Evolutionary conservation across 805 yeast species (phyloP), one percentile per base, ranked within the genome.

Genomic region (Candida loeiensis): DNA sequence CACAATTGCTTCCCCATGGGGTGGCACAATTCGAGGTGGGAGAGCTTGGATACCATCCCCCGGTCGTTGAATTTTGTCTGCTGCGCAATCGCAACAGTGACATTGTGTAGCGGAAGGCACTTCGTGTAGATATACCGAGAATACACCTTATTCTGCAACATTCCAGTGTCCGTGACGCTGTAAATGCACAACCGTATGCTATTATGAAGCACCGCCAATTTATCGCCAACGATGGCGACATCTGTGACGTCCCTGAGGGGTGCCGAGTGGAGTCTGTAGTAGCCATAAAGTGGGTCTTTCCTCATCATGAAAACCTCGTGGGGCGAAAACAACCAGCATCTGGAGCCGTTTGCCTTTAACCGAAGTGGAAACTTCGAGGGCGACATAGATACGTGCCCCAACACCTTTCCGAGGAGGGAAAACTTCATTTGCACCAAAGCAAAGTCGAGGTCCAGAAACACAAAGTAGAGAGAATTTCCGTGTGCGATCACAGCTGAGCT

Each of bases 21-120:
- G 24, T 55, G 45, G 5, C 56, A 33, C 21, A 58, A 39, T 24
- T 49, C 47, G 4, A 59, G 20, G 25, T 41, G 44, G 4, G 53
- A 45, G 19, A 35, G 38, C 18, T 50, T 49, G 8, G 45, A 33
- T 14, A 48, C 34, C 4, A 45, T 50, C 12, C 46, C 51, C 31
- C 25, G 16, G 30, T 37, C 51, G 28, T 41, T 27, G 14, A 48
- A 39, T 12, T 39, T 45, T 28, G 35, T 46, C 30, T 49, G 50
- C 18, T 50, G 47, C 8, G 54, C 44, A 9, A 59, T 38, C 1
- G 49, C 34, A 2, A 59, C 36, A 2, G 52, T 43, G n/a, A 42
- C 42, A 3, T 36, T 29, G 3, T 30, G 20, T 8, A 30, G 14
- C 3, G 24, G 20, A 3, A 38, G 13, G 15, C 30, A 21, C 15